Conservation (phyloP, 2,329 filamentous ascomycete genomes). For the Zopfia rhizophila region DNA sequence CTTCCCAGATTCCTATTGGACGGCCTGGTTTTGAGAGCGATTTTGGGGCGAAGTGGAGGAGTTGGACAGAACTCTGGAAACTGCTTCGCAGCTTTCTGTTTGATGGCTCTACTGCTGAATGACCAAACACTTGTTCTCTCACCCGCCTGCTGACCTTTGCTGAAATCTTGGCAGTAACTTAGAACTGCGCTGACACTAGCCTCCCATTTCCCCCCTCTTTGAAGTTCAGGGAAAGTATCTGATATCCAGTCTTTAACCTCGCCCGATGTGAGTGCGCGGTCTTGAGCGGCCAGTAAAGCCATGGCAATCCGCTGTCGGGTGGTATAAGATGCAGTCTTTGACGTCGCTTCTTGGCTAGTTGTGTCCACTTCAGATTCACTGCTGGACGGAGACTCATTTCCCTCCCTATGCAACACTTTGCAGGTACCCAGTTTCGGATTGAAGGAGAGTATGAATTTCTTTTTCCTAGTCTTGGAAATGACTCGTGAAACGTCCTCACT, state of each 20-base stretch:
- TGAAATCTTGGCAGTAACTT: constrained; percentile 24
- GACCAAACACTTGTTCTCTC: constrained; percentile 1
- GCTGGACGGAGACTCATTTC: too few species aligned
- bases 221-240: constrained; percentile 13
- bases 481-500: too few species aligned
- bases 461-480: too few species aligned
- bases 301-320: constrained; percentile 16
- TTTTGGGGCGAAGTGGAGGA: too few species aligned
- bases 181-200: constrained; percentile 22
- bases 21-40: too few species aligned
- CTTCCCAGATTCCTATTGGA: too few species aligned
- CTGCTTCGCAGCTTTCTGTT: constrained; percentile 4
- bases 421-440: too few species aligned
- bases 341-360: too few species aligned
- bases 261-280: neutral
- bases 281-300: constrained; percentile 22
- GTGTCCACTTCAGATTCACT: too few species aligned
- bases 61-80: constrained; percentile 8
- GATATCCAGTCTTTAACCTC: constrained; percentile 18
- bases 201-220: constrained; percentile 24
- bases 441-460: too few species aligned
- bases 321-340: neutral
- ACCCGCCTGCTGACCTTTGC: constrained; percentile 5
- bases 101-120: constrained; percentile 4
- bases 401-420: too few species aligned